Evolutionary conservation across 2,329 filamentous ascomycete species (phyloP).

Genomic region (Neopestalotiopsis sp.): DNA sequence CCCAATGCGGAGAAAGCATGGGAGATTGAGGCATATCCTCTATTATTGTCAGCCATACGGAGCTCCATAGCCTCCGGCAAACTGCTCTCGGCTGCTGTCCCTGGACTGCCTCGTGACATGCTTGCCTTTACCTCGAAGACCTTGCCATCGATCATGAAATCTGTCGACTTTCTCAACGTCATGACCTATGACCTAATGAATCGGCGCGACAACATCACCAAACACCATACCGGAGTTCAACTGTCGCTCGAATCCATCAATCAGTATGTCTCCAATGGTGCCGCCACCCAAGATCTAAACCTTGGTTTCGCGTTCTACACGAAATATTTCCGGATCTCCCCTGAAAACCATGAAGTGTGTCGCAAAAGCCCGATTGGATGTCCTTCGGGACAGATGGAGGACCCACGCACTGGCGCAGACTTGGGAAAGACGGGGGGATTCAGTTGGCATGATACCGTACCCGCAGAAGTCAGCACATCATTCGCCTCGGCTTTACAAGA

Average conservation of each 20-base stretch:
- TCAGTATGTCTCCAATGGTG: slow-evolving; percentile 64
- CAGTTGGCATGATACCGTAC: slow-evolving; percentile 36
- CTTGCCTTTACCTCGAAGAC: slow-evolving; percentile 66
- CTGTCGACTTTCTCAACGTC: slow-evolving; percentile 71
- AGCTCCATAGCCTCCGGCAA: slow-evolving; percentile 61
- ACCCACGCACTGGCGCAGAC: slow-evolving; percentile 63
- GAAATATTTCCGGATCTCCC: slow-evolving; percentile 68
- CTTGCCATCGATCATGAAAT: slow-evolving; percentile 62
- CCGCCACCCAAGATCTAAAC: slow-evolving; percentile 61
- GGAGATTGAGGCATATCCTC: slow-evolving; percentile 68
- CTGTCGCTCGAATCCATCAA: slow-evolving; percentile 59
- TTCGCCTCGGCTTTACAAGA: slow-evolving; percentile 29
- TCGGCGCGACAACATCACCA: slow-evolving; percentile 66
- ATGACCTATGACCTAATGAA: slow-evolving; percentile 80
- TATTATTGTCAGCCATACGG: slow-evolving; percentile 64
- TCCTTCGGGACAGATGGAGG: slow-evolving; percentile 63
- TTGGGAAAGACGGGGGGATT: slow-evolving; percentile 49
- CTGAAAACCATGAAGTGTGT: slow-evolving; percentile 52
- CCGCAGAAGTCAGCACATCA: slow-evolving; percentile 32
- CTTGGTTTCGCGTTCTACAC: slow-evolving; percentile 73
- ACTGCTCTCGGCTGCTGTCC: slow-evolving; percentile 71
- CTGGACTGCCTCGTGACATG: slow-evolving; percentile 68
- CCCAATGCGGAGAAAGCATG: slow-evolving; percentile 63
- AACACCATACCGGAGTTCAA: slow-evolving; percentile 64
- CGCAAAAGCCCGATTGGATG: slow-evolving; percentile 59